A percentile compares a stretch with the other conserved stretches of the same genome.
These are phyloP conservation scores for Candida insectorum DNA, from an alignment of 805 yeast genomes.

Conservation along the genomic window DNA sequence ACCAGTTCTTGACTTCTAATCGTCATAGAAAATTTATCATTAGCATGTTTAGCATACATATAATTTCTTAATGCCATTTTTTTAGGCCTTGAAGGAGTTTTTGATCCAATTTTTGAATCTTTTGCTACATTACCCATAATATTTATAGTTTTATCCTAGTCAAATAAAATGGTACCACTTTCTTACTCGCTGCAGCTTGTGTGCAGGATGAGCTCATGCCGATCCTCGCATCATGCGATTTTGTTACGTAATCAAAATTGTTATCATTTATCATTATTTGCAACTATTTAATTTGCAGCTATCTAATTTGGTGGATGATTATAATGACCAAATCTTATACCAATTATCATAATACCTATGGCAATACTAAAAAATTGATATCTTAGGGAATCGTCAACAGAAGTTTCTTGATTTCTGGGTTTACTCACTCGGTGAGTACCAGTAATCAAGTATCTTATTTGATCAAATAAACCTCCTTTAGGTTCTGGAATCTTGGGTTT, in stretches of 20 bases:
- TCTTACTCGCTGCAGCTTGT: no score
- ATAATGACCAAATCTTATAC: constrained; percentile 31
- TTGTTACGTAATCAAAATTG: no score
- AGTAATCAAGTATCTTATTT: constrained; percentile 31
- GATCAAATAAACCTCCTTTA: constrained; percentile 30
- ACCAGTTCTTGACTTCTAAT: neutral
- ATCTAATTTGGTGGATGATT: no score
- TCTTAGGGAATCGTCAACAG: constrained; percentile 39
- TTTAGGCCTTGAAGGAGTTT: no score
- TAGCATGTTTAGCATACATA: constrained; percentile 36
- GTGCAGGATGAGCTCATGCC: no score
- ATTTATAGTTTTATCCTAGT: no score
- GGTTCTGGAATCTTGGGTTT: constrained; percentile 8
- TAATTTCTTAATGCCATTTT: constrained; percentile 41
- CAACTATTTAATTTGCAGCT: no score
- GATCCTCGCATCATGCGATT: no score
- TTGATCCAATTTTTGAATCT: no score
- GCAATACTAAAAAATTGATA: constrained; percentile 42
- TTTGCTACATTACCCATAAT: neutral
- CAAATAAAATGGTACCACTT: constrained; percentile 12
- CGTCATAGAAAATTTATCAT: constrained; percentile 13
- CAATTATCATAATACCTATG: constrained; percentile 39
- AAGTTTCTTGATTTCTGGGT: constrained; percentile 15
- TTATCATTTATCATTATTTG: no score
- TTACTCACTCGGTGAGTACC: constrained; percentile 17